Evolutionary conservation across 1,139 yeast genomes (phyloP).

Genomic region (Nakaseomyces delphensis): DNA sequence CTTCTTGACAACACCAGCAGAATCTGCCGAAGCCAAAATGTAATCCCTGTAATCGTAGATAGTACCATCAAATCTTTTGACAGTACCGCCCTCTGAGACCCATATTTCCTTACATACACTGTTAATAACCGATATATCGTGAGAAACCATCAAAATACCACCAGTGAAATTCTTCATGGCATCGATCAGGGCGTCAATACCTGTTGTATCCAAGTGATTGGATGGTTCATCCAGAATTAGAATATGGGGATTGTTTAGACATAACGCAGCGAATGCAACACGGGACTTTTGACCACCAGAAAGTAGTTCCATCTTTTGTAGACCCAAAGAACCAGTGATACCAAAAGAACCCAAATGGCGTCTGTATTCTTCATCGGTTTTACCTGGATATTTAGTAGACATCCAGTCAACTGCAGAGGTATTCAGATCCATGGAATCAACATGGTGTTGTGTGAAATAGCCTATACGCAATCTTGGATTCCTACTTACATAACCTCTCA

Average conservation of each 20-base stretch:
- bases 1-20: constrained; percentile 78
- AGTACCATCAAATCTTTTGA: constrained; percentile 69
- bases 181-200: constrained; percentile 88
- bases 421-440: constrained; percentile 91
- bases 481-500: constrained; percentile 63
- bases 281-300: constrained; percentile 99
- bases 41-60: constrained; percentile 86
- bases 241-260: constrained; percentile 86
- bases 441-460: constrained; percentile 98
- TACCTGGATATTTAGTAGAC: constrained; percentile 85
- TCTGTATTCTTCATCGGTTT: constrained; percentile 92
- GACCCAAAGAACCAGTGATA: constrained; percentile 86
- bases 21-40: constrained; percentile 67
- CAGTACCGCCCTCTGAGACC: constrained; percentile 85
- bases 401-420: constrained; percentile 90
- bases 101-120: constrained; percentile 87
- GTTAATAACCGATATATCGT: constrained; percentile 86
- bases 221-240: constrained; percentile 96
- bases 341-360: constrained; percentile 96
- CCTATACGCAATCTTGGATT: constrained; percentile 89
- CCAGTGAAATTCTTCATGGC: constrained; percentile 85
- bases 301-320: constrained; percentile 79
- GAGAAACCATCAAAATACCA: constrained; percentile 95
- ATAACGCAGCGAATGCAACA: constrained; percentile 94
- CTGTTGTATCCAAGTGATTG: constrained; percentile 96